A percentile compares a stretch with the other conserved stretches of the same genome.
Conservation (phyloP, 2,329 filamentous ascomycete species). For the Furcasterigmium furcatum region DNA sequence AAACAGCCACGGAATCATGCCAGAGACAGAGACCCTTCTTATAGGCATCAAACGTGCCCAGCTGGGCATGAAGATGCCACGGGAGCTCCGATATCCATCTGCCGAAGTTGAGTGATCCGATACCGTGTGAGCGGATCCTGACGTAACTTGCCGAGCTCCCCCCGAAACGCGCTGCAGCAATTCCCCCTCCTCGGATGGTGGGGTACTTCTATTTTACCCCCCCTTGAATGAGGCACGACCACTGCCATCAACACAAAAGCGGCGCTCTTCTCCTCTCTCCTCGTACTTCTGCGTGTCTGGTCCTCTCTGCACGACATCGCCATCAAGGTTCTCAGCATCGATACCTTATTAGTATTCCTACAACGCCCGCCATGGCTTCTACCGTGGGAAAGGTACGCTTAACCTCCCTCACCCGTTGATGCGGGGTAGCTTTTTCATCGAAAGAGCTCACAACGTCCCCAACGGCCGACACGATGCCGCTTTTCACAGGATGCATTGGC, state of each 20-base stretch:
- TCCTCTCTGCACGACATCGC: constrained; percentile 1
- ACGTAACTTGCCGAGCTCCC: constrained; percentile 4
- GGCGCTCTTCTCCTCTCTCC: neutral
- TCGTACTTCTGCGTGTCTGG: neutral
- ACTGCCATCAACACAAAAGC: constrained; percentile 1
- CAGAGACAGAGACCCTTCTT: no score
- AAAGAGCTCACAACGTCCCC: neutral
- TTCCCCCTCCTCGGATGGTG: neutral
- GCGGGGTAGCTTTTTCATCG: constrained; percentile 10
- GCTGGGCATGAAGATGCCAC: no score
- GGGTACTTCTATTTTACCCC: no score
- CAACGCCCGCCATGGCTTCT: constrained; percentile 11
- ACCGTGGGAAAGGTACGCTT: constrained; percentile 14
- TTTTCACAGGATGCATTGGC: neutral
- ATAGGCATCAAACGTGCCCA: no score
- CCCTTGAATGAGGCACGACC: no score
- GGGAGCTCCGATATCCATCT: no score
- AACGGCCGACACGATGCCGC: no score
- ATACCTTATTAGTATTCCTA: neutral
- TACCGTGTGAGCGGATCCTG: neutral
- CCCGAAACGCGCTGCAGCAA: neutral
- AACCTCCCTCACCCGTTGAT: constrained; percentile 1
- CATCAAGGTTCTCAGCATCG: constrained; percentile 13
- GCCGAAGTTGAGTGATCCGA: no score
- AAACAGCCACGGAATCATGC: no score